phyloP scores from a whole-genome alignment of 768 basidiomycete genomes.

The Mycena metata region DNA sequence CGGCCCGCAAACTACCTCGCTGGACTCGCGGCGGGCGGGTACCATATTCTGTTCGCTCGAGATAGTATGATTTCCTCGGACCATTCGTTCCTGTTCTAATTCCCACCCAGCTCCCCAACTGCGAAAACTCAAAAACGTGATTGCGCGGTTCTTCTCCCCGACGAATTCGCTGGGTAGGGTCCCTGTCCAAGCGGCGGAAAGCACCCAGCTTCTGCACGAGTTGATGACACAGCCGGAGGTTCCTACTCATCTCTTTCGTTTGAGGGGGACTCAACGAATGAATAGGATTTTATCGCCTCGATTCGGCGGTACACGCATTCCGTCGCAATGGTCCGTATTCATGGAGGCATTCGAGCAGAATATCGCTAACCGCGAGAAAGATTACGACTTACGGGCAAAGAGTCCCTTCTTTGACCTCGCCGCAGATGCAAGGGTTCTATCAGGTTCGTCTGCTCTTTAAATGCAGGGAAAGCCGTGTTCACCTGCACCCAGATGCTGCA shows the following conservation, averaged over 20 bases:
- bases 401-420: background rate
- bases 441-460: background rate
- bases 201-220: slow-evolving; percentile 11
- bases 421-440: slow-evolving; percentile 3
- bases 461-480: no score
- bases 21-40: slow-evolving; percentile 19
- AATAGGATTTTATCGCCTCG: background rate
- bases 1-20: slow-evolving; percentile 39
- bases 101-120: slow-evolving; percentile 2
- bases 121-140: background rate
- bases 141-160: slow-evolving; percentile 9
- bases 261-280: background rate
- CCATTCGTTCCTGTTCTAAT: background rate
- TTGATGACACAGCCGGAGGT: slow-evolving; percentile 13
- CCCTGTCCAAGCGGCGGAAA: slow-evolving; percentile 12
- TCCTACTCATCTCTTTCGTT: no score
- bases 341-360: background rate
- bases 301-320: slow-evolving; percentile 19
- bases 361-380: background rate
- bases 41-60: slow-evolving; percentile 37
- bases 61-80: slow-evolving; percentile 16
- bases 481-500: slow-evolving; percentile 9
- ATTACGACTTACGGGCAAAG: slow-evolving; percentile 12
- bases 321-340: slow-evolving; percentile 10
- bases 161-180: background rate